Conservation (phyloP, 495 filamentous ascomycete species). For the Symbiotaphrina buchneri region DNA sequence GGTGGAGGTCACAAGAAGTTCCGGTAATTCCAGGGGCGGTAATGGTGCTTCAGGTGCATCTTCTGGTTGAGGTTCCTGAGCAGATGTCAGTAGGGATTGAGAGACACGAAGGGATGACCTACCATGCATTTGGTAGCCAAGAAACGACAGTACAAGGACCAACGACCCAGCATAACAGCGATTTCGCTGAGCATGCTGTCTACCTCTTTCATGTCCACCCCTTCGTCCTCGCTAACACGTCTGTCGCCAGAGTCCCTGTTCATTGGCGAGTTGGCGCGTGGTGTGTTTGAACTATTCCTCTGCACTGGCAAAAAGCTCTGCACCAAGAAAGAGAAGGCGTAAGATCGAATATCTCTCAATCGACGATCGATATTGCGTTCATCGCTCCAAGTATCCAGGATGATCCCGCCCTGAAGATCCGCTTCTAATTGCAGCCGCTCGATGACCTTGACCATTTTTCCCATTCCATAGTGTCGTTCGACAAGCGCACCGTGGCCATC, state of each 20-base stretch:
- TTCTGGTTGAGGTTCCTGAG: constrained; percentile 7
- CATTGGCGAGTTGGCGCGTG: constrained; percentile 41
- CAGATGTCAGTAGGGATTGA: constrained; percentile 9
- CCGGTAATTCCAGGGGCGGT: constrained; percentile 34
- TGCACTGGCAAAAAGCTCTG: constrained; percentile 73
- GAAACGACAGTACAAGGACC: constrained; percentile 84
- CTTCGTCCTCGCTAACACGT: constrained; percentile 56
- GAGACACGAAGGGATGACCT: constrained; percentile 10
- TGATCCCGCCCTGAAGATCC: constrained; percentile 92
- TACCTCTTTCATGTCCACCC: constrained; percentile 85
- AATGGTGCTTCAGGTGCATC: constrained; percentile 10
- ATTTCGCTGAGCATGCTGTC: constrained; percentile 71
- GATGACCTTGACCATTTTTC: constrained; percentile 91
- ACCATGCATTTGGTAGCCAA: constrained; percentile 65
- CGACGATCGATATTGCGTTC: constrained; percentile 65
- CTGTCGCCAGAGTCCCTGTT: constrained; percentile 23
- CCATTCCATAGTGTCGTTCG: constrained; percentile 75
- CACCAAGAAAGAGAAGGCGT: constrained; percentile 89
- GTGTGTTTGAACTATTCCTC: constrained; percentile 11
- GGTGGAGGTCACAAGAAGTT: constrained; percentile 49
- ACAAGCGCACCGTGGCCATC: constrained; percentile 77
- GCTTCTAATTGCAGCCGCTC: constrained; percentile 84
- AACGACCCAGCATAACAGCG: constrained; percentile 74
- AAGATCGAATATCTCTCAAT: constrained; percentile 84
- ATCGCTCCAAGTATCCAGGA: constrained; percentile 87